phyloP scores from a whole-genome alignment of 805 yeast genomes.

The Dipodascus geniculatus region DNA sequence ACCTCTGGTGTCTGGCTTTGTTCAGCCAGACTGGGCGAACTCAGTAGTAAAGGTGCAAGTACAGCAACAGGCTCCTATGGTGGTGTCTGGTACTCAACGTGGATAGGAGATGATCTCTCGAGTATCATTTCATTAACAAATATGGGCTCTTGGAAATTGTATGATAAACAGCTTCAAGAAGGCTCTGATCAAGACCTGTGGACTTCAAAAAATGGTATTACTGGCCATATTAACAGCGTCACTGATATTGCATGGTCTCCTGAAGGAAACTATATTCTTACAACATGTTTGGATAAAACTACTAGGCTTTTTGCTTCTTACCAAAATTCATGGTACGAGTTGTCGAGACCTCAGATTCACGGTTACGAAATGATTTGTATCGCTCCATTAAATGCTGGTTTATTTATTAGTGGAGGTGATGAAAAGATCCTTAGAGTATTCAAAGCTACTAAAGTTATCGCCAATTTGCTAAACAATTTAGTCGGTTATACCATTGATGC shows the following conservation, averaged over 20 bases:
- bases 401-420: slow-evolving; percentile 89
- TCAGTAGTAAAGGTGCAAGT: slow-evolving; percentile 91
- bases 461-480: slow-evolving; percentile 43
- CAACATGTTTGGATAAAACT: slow-evolving; percentile 89
- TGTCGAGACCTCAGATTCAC: slow-evolving; percentile 95
- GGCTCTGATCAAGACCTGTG: slow-evolving; percentile 18
- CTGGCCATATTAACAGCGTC: slow-evolving; percentile 66
- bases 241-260: slow-evolving; percentile 67
- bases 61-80: slow-evolving; percentile 95
- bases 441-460: slow-evolving; percentile 75
- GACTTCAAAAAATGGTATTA: slow-evolving; percentile 37
- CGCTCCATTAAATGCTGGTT: slow-evolving; percentile 43
- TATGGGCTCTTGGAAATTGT: slow-evolving; percentile 85
- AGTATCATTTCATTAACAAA: slow-evolving; percentile 67
- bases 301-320: slow-evolving; percentile 72
- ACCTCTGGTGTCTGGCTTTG: slow-evolving; percentile 87
- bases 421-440: slow-evolving; percentile 86
- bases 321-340: slow-evolving; percentile 69
- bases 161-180: slow-evolving; percentile 31
- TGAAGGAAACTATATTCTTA: slow-evolving; percentile 51
- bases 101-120: slow-evolving; percentile 41
- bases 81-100: slow-evolving; percentile 56
- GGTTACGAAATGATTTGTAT: slow-evolving; percentile 93
- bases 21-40: slow-evolving; percentile 71
- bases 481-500: slow-evolving; percentile 31